These are phyloP conservation scores for Pichia sorboxylosa DNA, from an alignment of 1,139 yeast genomes.

Conservation along the genomic window DNA sequence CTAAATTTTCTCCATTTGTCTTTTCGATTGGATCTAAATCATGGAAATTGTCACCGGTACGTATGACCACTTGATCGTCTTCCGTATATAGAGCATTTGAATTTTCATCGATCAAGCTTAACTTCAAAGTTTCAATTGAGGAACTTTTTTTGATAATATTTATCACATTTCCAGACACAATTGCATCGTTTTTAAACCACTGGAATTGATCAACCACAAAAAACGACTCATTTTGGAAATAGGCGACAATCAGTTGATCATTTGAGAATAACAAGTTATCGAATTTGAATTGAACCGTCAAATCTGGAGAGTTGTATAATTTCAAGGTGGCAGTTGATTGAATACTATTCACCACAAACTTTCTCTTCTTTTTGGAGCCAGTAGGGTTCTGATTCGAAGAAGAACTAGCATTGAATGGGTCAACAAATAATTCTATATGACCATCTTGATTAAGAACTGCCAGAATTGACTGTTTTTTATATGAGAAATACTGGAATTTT, in stretches of 20 bases:
- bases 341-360: slow-evolving; percentile 12
- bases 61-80: slow-evolving; percentile 37
- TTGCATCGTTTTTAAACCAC: slow-evolving; percentile 30
- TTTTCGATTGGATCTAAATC: slow-evolving; percentile 36
- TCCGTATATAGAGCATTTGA: slow-evolving; percentile 64
- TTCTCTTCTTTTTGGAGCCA: slow-evolving; percentile 18
- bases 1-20: slow-evolving; percentile 26
- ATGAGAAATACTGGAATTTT: slow-evolving; percentile 3
- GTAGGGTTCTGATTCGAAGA: slow-evolving; percentile 1
- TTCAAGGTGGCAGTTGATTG: slow-evolving; percentile 39
- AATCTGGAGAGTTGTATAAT: slow-evolving; percentile 13
- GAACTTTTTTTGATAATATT: slow-evolving; percentile 30
- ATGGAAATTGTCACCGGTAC: slow-evolving; percentile 53
- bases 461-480: slow-evolving; percentile 14
- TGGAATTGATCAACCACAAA: slow-evolving; percentile 52
- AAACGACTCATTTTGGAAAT: slow-evolving; percentile 63
- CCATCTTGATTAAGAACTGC: slow-evolving; percentile 28
- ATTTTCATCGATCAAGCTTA: slow-evolving; percentile 49
- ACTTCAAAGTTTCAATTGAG: slow-evolving; percentile 18
- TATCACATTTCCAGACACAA: slow-evolving; percentile 19
- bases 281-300: slow-evolving; percentile 8
- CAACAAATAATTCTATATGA: slow-evolving; percentile 25
- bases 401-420: slow-evolving; percentile 15
- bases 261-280: slow-evolving; percentile 30
- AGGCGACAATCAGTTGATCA: slow-evolving; percentile 38